phyloP scores from a whole-genome alignment of 768 basidiomycete species.

The Lactarius hatsudake region DNA sequence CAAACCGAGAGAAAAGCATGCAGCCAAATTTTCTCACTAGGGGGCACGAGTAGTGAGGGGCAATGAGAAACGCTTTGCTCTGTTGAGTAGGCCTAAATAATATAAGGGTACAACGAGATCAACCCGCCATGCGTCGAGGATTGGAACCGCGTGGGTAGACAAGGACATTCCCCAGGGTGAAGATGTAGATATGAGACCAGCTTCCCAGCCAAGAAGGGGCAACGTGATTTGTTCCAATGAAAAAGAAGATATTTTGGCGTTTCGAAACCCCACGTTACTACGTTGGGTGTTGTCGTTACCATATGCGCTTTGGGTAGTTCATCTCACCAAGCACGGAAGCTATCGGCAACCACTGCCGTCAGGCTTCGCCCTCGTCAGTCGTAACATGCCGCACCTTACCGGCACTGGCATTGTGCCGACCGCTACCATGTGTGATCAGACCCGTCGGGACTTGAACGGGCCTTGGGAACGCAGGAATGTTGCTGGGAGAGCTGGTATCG shows the following conservation, averaged over 20 bases:
- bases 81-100: not conserved
- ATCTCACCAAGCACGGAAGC: not conserved
- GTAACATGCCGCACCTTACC: not conserved
- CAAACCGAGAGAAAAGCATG: conserved; percentile 1
- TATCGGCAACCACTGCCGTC: not conserved
- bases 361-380: not conserved
- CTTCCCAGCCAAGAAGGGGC: not conserved
- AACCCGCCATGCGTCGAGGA: not conserved
- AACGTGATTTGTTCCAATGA: not conserved
- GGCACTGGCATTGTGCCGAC: not conserved
- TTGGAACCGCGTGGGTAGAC: not conserved
- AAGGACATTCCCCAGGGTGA: not conserved
- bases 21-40: not conserved
- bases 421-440: not conserved
- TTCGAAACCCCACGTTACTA: not conserved
- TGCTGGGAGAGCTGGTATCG: too few relatives aligned
- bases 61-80: not conserved
- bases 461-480: not conserved
- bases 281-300: not conserved
- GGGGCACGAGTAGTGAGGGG: not conserved
- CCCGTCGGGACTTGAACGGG: not conserved
- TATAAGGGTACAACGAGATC: not conserved
- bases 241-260: not conserved
- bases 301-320: not conserved
- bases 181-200: not conserved